Evolutionary conservation across 208 protist species (phyloP).

Genomic region (Balamuthia mandrillaris): DNA sequence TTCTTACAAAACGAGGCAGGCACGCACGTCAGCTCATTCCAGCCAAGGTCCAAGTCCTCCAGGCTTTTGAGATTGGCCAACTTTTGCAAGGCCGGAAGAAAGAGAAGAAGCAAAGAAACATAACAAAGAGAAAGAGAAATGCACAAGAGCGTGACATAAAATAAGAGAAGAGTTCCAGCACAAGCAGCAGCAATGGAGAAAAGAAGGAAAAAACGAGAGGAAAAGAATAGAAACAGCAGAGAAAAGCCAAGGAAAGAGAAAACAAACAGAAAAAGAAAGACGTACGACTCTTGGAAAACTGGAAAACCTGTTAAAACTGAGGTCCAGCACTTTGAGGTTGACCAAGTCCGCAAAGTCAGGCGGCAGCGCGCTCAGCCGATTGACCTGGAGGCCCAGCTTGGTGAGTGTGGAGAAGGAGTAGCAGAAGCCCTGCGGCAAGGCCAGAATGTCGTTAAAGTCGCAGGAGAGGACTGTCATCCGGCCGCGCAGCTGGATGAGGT

Average conservation of each 20-base stretch:
- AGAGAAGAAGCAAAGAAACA: background rate
- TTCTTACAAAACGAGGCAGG: conserved; percentile 1
- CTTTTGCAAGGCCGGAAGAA: background rate
- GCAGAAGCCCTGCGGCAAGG: background rate
- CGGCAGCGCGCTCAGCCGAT: conserved; percentile 4
- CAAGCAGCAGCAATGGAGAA: too few relatives aligned
- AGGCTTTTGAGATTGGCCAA: background rate
- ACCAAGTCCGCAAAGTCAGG: conserved; percentile 23
- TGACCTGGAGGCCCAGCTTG: background rate
- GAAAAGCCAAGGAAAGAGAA: too few relatives aligned
- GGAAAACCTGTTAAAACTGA: background rate
- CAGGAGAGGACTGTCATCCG: background rate
- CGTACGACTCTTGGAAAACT: background rate
- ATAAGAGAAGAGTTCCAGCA: background rate
- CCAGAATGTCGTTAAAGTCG: background rate
- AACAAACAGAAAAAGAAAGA: background rate
- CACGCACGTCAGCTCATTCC: conserved; percentile 7
- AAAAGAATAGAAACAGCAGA: too few relatives aligned
- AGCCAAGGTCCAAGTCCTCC: conserved; percentile 11
- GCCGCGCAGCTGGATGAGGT: background rate
- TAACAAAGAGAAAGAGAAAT: background rate
- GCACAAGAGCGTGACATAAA: background rate
- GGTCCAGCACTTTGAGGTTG: conserved; percentile 17
- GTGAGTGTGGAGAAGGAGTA: background rate
- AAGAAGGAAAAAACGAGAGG: too few relatives aligned